Conservation (phyloP, 148 eudicot genomes). For the Rhododendron williamsianum region DNA sequence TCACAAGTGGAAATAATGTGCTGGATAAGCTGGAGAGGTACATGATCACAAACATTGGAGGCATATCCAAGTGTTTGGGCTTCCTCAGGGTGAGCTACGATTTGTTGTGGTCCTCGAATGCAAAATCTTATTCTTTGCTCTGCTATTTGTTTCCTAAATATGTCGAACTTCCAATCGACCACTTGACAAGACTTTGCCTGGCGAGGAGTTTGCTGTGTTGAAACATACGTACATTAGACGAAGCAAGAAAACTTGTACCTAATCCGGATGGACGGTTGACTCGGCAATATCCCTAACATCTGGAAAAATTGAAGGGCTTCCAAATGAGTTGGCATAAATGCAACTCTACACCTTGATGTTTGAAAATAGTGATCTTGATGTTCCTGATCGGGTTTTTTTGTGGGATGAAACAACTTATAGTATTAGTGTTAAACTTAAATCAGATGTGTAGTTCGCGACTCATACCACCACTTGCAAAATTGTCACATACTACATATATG, state of each 20-base stretch:
- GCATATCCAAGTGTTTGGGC: not conserved
- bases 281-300: not conserved
- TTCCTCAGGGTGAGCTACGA: not conserved
- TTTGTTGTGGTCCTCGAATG: not conserved
- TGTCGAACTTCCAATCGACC: conserved; percentile 3
- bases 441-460: not conserved
- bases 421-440: not conserved
- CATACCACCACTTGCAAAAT: too few relatives aligned
- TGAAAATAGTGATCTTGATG: not conserved
- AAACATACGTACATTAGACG: not conserved
- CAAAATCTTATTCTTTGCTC: conserved; percentile 1
- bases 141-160: conserved; percentile 7
- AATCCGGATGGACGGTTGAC: not conserved
- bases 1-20: conserved; percentile 3
- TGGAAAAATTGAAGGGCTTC: not conserved
- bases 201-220: not conserved
- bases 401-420: not conserved
- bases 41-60: not conserved
- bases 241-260: not conserved
- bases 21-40: not conserved
- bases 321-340: not conserved
- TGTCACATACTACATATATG: not conserved
- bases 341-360: not conserved
- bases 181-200: not conserved
- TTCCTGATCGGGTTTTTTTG: not conserved